Conservation (phyloP, 257 asterid genomes). For the Salvia rosmarinus region DNA sequence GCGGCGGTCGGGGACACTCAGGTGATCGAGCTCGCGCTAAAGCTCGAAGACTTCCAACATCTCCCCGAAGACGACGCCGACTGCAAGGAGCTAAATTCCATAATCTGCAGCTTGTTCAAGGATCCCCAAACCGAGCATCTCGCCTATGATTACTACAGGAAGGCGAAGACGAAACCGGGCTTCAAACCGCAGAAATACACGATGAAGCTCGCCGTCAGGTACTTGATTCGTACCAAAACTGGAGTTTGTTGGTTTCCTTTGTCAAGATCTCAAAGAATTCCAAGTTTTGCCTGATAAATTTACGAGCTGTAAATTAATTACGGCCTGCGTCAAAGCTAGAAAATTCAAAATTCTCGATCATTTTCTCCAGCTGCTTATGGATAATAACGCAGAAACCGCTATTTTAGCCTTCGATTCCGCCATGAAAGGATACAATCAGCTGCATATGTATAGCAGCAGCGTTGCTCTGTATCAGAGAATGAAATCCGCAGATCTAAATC, state of each 20-base stretch:
- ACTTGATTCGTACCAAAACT: constrained; percentile 58
- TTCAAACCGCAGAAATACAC: constrained; percentile 62
- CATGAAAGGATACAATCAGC: constrained; percentile 79
- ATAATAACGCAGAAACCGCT: constrained; percentile 44
- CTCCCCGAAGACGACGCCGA: constrained; percentile 45
- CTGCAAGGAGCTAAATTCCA: constrained; percentile 52
- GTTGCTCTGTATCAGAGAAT: constrained; percentile 47
- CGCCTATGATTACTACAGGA: constrained; percentile 59
- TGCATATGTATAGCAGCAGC: constrained; percentile 83
- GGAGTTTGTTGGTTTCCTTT: constrained; percentile 53
- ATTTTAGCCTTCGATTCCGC: constrained; percentile 69
- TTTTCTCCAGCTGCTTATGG: constrained; percentile 54
- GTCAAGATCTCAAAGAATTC: constrained; percentile 55
- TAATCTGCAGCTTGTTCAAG: constrained; percentile 62
- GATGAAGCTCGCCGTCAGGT: constrained; percentile 67
- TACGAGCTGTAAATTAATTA: constrained; percentile 57
- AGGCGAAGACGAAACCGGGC: constrained; percentile 51
- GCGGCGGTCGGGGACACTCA: constrained; percentile 34
- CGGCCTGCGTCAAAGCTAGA: constrained; percentile 66
- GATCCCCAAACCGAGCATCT: constrained; percentile 63
- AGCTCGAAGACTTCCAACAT: constrained; percentile 44
- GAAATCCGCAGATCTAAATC: constrained; percentile 51
- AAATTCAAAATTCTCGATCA: constrained; percentile 62
- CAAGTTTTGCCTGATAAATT: constrained; percentile 58
- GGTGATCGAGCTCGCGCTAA: constrained; percentile 47